Percentiles rank a stretch among this genome's conserved stretches.
phyloP scores from a whole-genome alignment of 768 basidiomycete species.

The Lentinula lateritia region DNA sequence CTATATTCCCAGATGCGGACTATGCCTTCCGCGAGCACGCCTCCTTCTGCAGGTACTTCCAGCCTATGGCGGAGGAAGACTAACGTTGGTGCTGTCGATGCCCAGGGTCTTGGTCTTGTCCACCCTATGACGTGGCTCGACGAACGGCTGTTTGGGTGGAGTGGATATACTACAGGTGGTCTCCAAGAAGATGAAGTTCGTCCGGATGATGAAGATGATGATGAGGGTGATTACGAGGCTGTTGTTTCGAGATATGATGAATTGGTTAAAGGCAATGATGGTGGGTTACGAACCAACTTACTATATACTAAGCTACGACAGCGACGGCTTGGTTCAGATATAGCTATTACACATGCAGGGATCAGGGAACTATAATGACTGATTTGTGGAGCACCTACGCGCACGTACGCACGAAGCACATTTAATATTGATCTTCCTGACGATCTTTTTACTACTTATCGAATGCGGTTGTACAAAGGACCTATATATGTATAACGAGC shows the following conservation, averaged over 20 bases:
- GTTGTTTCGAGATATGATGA: conserved; percentile 37
- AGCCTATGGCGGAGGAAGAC: conserved; percentile 79
- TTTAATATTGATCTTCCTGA: too few species aligned
- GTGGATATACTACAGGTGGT: conserved; percentile 64
- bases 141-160: conserved; percentile 92
- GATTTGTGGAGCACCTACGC: too few species aligned
- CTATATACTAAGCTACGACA: too few species aligned
- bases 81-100: conserved; percentile 73
- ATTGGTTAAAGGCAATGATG: neutral
- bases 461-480: too few species aligned
- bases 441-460: too few species aligned
- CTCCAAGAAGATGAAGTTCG: neutral
- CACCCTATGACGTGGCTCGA: conserved; percentile 96
- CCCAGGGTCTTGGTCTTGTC: conserved; percentile 75
- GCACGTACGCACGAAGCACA: too few species aligned
- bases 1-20: conserved; percentile 56
- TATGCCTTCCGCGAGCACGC: conserved; percentile 77
- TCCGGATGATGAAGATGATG: conserved; percentile 63
- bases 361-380: too few species aligned
- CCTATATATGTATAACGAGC: too few species aligned
- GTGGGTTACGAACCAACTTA: too few species aligned
- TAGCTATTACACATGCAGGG: too few species aligned
- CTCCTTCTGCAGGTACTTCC: conserved; percentile 68
- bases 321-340: too few species aligned
- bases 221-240: conserved; percentile 87